phyloP scores from a whole-genome alignment of 2,329 filamentous ascomycete species.

The Cladorrhinum sp. region DNA sequence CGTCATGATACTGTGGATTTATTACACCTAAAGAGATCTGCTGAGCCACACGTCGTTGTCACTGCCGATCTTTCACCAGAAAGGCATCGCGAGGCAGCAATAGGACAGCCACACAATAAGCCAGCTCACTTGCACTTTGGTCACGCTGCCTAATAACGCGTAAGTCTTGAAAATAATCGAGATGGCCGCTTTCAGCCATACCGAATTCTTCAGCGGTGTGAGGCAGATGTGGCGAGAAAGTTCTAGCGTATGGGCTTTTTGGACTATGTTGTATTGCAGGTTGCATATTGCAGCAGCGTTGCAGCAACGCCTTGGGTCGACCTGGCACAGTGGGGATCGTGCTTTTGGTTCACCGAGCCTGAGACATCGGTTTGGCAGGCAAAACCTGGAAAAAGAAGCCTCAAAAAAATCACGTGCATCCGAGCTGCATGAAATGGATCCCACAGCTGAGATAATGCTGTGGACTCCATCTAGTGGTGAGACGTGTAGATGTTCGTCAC shows the following conservation, averaged over 20 bases:
- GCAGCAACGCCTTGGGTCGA: background rate
- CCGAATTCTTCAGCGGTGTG: background rate
- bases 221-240: background rate
- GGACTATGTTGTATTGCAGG: background rate
- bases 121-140: background rate
- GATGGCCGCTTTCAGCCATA: background rate
- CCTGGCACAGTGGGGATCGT: background rate
- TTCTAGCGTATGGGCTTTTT: background rate
- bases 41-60: background rate
- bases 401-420: no score
- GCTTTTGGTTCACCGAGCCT: background rate
- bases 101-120: background rate
- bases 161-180: background rate
- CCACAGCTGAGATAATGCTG: background rate
- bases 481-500: background rate
- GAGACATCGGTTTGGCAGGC: no score
- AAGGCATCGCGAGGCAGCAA: background rate
- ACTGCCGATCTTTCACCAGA: background rate
- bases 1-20: background rate
- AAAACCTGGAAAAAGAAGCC: background rate
- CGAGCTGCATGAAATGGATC: no score
- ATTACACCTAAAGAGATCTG: background rate
- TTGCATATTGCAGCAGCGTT: background rate
- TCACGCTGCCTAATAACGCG: background rate
- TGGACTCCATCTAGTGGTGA: background rate